Base-by-base conservation (phyloP, 2,329 filamentous ascomycete species). In the Cordyceps cateniannulata region DNA sequence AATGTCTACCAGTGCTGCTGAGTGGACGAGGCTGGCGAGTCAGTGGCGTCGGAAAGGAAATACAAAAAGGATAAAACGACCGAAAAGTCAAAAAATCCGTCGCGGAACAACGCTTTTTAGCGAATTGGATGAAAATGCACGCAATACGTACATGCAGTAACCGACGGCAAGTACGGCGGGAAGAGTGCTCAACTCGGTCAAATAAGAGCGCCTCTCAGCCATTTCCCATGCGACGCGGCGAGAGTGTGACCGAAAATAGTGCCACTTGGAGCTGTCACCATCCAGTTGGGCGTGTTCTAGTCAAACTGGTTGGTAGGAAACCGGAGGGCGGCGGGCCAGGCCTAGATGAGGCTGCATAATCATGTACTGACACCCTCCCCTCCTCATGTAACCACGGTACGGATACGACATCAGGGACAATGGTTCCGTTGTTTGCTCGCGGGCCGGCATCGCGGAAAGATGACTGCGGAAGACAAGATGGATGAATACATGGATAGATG, bases 141-240 rank as follows among this genome's bases (percentile, higher is more conserved):
- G 5, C 29, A 32, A 9, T 9, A 32, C 29, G 5, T 32, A 3
- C 29, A 32, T 32, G 12, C 29, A 14, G 32, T 35, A 12, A 35
- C 7, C 8, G 32, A 35, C 32, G 32, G 32, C 6, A 14, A 10
- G 32, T 35, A 12, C 32, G 32, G 32, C 32, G 32, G 10, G 32
- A 12, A 12, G 32, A 35, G 44, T 25, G 4, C 24, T 29, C 22
- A n/a, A 27, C 49, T 59, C 57, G 57, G 57, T 59, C 57, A 59
- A 59, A 45, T 59, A 53, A 47, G n/a, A 44, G 57, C 57, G 57
- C 57, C 57, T 59, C 57, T 47, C 49, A 53, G 57, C 49, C 57
- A 53, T 59, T 27, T 20, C 20, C 57, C 49, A 59, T 52, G 48
- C 57, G 27, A 40, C 40, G 22, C n/a, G 20, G 38, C 12, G 8